phyloP scores from a whole-genome alignment of 2,329 filamentous ascomycete species.

The Colletotrichum kahawae region DNA sequence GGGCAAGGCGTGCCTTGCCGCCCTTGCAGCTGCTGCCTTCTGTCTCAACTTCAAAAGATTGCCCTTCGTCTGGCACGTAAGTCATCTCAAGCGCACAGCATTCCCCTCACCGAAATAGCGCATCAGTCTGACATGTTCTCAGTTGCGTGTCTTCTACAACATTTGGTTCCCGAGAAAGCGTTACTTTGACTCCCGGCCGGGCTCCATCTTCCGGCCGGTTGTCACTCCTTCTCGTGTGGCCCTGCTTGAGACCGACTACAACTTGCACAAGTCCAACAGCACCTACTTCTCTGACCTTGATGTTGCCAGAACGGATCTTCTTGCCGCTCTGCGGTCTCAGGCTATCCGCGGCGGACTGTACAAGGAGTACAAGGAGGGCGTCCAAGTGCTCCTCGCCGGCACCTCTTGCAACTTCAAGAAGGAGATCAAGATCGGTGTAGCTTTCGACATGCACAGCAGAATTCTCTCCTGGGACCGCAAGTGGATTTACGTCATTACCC shows the following conservation, averaged over 20 bases:
- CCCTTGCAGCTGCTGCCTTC: not conserved
- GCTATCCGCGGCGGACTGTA: slow-evolving; percentile 41
- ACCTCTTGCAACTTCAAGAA: slow-evolving; percentile 75
- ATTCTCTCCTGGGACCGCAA: slow-evolving; percentile 34
- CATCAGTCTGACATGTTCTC: not conserved
- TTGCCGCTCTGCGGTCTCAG: slow-evolving; percentile 41
- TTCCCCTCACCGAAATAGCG: too few species aligned
- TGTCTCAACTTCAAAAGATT: slow-evolving; percentile 2
- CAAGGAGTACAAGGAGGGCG: slow-evolving; percentile 40
- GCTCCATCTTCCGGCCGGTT: slow-evolving; percentile 47
- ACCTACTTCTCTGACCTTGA: slow-evolving; percentile 76
- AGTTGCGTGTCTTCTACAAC: slow-evolving; percentile 39
- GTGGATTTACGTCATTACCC: slow-evolving; percentile 34
- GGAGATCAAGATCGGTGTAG: slow-evolving; percentile 72
- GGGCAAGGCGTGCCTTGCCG: not conserved
- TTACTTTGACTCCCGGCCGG: slow-evolving; percentile 24
- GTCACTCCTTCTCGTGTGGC: slow-evolving; percentile 69
- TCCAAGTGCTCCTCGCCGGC: slow-evolving; percentile 69
- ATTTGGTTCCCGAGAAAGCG: slow-evolving; percentile 34
- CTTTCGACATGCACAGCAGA: slow-evolving; percentile 74
- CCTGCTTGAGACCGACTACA: slow-evolving; percentile 70
- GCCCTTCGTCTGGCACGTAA: slow-evolving; percentile 5
- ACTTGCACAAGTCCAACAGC: slow-evolving; percentile 73
- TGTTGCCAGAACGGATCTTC: slow-evolving; percentile 38
- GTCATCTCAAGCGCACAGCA: not conserved